These are phyloP conservation scores for Colletotrichum neosansevieriae DNA, from an alignment of 2,329 filamentous ascomycete species.

Conservation along the genomic window DNA sequence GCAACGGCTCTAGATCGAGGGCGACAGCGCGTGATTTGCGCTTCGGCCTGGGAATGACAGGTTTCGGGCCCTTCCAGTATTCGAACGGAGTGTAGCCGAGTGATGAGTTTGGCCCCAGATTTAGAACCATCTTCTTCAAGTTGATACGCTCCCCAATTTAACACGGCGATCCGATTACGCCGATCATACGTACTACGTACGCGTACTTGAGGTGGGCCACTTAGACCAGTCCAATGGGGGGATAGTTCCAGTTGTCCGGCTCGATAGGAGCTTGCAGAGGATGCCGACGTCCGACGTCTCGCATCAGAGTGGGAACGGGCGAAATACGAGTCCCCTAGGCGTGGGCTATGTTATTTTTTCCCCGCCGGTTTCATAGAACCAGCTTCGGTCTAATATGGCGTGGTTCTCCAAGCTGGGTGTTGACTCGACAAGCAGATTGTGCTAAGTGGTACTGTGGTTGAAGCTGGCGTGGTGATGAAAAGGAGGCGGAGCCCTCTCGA, in stretches of 20 bases:
- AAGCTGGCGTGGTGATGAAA: neutral
- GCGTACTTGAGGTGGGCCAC: conserved; percentile 30
- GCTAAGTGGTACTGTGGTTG: neutral
- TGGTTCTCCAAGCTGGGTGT: conserved; percentile 1
- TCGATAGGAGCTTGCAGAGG: conserved; percentile 16
- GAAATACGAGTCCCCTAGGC: conserved; percentile 6
- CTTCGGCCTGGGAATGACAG: conserved; percentile 31
- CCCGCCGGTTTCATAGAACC: conserved; percentile 16
- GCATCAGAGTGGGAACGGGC: neutral
- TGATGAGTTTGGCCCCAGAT: conserved; percentile 31
- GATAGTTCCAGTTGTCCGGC: conserved; percentile 11
- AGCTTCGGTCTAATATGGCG: conserved; percentile 19
- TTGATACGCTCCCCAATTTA: conserved; percentile 36
- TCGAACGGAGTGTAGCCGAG: conserved; percentile 45
- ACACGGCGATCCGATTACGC: conserved; percentile 29
- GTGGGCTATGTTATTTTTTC: neutral
- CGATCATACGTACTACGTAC: conserved; percentile 36
- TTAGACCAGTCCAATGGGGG: conserved; percentile 20
- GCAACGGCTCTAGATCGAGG: conserved; percentile 30
- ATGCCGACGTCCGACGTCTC: conserved; percentile 24
- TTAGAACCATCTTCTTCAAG: conserved; percentile 35
- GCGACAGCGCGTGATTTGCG: conserved; percentile 29
- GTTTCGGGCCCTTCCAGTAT: conserved; percentile 45
- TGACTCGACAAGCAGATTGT: conserved; percentile 3
- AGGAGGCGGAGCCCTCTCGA: conserved; percentile 33